Percentiles rank a stretch among this genome's conserved stretches.
These are phyloP conservation scores for Dissophora globulifera DNA, from an alignment of 192 early-diverging fungal genomes.

Conservation along the genomic window DNA sequence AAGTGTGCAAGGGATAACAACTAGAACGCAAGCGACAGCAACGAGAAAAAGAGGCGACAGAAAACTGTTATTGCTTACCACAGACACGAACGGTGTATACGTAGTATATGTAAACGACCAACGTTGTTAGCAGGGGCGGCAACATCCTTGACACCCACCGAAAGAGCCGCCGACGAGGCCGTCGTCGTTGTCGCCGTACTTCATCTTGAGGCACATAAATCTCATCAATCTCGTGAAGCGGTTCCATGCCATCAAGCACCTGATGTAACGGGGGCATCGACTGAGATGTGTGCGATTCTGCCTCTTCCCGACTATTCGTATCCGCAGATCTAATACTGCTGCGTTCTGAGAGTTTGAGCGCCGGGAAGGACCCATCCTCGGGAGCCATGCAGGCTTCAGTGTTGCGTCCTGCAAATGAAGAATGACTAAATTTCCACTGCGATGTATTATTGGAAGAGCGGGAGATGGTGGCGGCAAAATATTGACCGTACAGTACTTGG, in stretches of 20 bases:
- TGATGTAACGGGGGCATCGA: too few relatives aligned
- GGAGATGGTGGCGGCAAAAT: too few relatives aligned
- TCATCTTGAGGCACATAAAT: neutral
- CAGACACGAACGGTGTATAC: slow-evolving; percentile 38
- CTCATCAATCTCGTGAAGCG: slow-evolving; percentile 13
- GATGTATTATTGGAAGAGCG: too few relatives aligned
- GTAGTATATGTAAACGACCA: slow-evolving; percentile 40
- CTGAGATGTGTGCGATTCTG: neutral
- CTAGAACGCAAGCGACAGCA: too few relatives aligned
- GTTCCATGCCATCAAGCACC: neutral
- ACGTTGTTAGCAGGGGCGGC: slow-evolving; percentile 15
- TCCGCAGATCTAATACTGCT: too few relatives aligned
- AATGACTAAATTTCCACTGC: too few relatives aligned
- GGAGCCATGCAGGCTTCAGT: slow-evolving; percentile 21
- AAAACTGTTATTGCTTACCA: too few relatives aligned
- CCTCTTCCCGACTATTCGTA: neutral
- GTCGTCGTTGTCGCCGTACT: neutral
- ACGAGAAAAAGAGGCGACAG: too few relatives aligned
- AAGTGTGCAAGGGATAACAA: too few relatives aligned
- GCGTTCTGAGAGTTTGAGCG: slow-evolving; percentile 18
- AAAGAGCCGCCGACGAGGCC: slow-evolving; percentile 5
- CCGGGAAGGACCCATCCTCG: slow-evolving; percentile 22
- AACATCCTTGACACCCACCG: slow-evolving; percentile 8
- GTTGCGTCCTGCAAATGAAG: neutral
- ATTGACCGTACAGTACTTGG: too few relatives aligned